A percentile compares a stretch with the other conserved stretches of the same genome.
phyloP scores from a whole-genome alignment of 2,329 filamentous ascomycete genomes.

The Apiospora marii region DNA sequence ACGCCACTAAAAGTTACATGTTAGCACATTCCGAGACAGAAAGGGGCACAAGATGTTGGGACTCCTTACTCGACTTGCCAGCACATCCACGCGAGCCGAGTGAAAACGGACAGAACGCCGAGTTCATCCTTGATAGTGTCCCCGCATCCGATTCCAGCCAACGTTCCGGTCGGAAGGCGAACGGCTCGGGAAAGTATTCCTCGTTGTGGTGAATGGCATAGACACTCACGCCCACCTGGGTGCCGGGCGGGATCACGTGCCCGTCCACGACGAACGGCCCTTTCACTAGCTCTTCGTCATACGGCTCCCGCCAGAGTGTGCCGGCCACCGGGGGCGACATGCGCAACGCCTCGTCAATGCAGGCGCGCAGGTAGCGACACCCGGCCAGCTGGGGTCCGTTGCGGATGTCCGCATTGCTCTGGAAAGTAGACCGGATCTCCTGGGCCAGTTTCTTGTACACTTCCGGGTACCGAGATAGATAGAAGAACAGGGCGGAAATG shows the following conservation, averaged over 20 bases:
- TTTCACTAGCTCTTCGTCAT: background rate
- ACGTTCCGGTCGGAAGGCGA: constrained; percentile 27
- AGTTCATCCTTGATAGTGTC: background rate
- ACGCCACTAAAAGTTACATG: constrained; percentile 27
- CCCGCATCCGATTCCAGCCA: constrained; percentile 23
- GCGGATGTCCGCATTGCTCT: constrained; percentile 22
- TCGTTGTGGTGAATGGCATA: constrained; percentile 28
- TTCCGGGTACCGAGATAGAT: background rate
- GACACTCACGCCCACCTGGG: constrained; percentile 26
- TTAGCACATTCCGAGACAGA: background rate
- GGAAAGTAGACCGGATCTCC: constrained; percentile 28
- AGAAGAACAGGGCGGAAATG: background rate
- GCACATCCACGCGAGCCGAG: constrained; percentile 51
- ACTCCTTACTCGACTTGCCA: constrained; percentile 38
- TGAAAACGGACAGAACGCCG: constrained; percentile 36
- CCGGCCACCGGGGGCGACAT: constrained; percentile 25
- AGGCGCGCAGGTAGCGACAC: constrained; percentile 28
- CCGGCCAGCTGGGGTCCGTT: constrained; percentile 23
- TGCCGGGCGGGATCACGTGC: constrained; percentile 27
- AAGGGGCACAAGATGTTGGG: too few species aligned
- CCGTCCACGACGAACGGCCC: constrained; percentile 18
- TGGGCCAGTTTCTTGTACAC: constrained; percentile 17
- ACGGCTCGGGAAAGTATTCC: constrained; percentile 27
- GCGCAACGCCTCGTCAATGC: constrained; percentile 27
- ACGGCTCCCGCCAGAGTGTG: constrained; percentile 25